Base-by-base conservation (phyloP, 2,329 filamentous ascomycete genomes). In the Fusarium illudens region DNA sequence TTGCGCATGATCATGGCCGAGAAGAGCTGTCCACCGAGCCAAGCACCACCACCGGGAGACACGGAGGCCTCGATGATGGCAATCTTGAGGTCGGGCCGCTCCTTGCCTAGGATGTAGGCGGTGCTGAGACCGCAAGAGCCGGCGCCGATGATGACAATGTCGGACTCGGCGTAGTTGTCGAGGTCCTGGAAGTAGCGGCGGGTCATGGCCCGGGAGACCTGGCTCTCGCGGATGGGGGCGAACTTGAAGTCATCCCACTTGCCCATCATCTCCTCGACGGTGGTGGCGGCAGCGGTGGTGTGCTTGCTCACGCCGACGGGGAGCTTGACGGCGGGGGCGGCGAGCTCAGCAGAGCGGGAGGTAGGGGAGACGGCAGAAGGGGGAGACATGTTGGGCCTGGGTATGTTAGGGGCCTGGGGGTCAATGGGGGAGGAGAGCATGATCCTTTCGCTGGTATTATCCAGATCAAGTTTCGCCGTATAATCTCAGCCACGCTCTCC, bases 361-460 rank as follows among this genome's bases (percentile, higher is more conserved):
- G 82, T 83, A 53, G 85, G 82, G 68, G 87, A 88, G 75, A 89
- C 84, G 73, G 91, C 91, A 78, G 90, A 86, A 71, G 92, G 90
- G 75, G 93, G 93, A 83, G 92, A 89, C 93, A 74, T 75, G 62
- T 62, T 73, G 50, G 56, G 55, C 66, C 73, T 75, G 49, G 19
- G 33, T 20, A 63, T 64, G 76, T 79, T 78, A 79, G 77, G 58
- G n/a, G 66, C 53, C n/a, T 65, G 46, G 19, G 29, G 13, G 57
- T 74, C 71, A 69, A 75, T 73, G 78, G 77, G 75, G 79, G 82
- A 81, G 83, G 83, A 86, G 87, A 87, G 92, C 93, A 97, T 96
- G 93, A 96, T 97, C 91, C 94, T 97, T 96, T 94, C 94, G 94
- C 94, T 94, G 92, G 93, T 93, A 96, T 96, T 95, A 95, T 94